These are phyloP conservation scores for Dichomitus squalens DNA, from an alignment of 1,284 basidiomycete species.

Conservation along the genomic window DNA sequence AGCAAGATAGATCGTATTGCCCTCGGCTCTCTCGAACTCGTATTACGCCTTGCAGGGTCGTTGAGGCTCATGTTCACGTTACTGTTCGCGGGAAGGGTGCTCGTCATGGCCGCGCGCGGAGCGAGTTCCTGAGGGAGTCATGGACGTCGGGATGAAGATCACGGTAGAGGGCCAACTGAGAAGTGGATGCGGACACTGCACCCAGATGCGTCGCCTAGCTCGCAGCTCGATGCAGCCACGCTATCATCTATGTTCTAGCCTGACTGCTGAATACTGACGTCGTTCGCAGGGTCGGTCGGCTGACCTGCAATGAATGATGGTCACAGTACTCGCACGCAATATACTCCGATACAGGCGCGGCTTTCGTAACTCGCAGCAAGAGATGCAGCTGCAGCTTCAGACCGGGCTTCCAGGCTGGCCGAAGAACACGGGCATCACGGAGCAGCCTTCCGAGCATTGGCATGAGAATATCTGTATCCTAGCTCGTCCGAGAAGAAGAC, in stretches of 20 bases:
- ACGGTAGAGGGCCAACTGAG: neutral
- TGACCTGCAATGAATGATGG: constrained; percentile 14
- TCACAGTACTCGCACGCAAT: constrained; percentile 2
- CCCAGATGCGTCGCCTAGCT: neutral
- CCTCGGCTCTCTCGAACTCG: constrained; percentile 12
- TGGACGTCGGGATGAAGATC: constrained; percentile 13
- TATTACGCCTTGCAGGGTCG: constrained; percentile 9
- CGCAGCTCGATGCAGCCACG: no score
- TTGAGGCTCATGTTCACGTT: neutral
- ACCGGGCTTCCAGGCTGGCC: neutral
- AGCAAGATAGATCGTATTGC: constrained; percentile 22
- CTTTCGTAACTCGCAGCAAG: neutral
- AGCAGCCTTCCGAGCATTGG: neutral
- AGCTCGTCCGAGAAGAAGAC: neutral
- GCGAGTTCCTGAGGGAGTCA: constrained; percentile 10
- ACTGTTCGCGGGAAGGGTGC: neutral
- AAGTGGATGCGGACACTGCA: neutral
- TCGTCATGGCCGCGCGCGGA: constrained; percentile 8
- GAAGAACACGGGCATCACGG: neutral
- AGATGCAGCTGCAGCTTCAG: neutral
- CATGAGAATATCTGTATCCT: neutral
- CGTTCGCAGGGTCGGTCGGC: constrained; percentile 15
- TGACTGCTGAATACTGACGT: neutral
- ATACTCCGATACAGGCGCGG: neutral
- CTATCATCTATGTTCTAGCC: constrained; percentile 17